Evolutionary conservation across 345 rosid species (phyloP), one percentile per base, ranked within the genome.

Genomic region (Sonneratia alba): DNA sequence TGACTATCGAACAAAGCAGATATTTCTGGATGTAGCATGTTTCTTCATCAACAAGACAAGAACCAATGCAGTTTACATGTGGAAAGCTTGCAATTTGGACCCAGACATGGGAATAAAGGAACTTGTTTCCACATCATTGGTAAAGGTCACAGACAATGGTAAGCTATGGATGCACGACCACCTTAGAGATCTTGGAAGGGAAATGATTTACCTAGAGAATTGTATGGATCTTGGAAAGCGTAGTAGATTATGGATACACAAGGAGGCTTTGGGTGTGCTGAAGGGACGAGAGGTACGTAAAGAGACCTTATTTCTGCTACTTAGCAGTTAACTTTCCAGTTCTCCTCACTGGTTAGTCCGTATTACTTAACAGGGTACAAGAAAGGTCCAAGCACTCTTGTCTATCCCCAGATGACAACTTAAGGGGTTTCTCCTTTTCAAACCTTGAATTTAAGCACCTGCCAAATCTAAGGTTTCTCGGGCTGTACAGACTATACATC

Each of bases 111-210:
- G 66, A 14, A 15, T 74, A 16, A 38, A 38, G 37, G 57, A 66
- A 19, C 76, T 74, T 14, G 18, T 67, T 57, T 42, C 62, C 47
- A 57, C 43, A n/a, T 67, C 65, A 11, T 59, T 68, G 27, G 67
- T 74, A 10, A 74, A 67, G 36, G 55, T 68, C 34, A 43, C 32
- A 57, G 71, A 74, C 6, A 24, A 40, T 4, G 24, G 57, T 67
- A 68, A 55, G 55, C 11, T 73, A n/a, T 73, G 34, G 65, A 67
- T 62, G 73, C 43, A 40, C 19, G 66, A 9, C 73, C 55, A 68
- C 74, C 68, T 74, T 3, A 72, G 77, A 11, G 78, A 74, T 22
- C 68, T 80, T 67, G 83, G 78, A 19, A 74, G 83, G 53, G 74
- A 72, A 24, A 68, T 74, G 47, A 80, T 77, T 49, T 76, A 70